Base-by-base conservation (phyloP, 1,139 yeast species). In the Blastobotrys elegans region DNA sequence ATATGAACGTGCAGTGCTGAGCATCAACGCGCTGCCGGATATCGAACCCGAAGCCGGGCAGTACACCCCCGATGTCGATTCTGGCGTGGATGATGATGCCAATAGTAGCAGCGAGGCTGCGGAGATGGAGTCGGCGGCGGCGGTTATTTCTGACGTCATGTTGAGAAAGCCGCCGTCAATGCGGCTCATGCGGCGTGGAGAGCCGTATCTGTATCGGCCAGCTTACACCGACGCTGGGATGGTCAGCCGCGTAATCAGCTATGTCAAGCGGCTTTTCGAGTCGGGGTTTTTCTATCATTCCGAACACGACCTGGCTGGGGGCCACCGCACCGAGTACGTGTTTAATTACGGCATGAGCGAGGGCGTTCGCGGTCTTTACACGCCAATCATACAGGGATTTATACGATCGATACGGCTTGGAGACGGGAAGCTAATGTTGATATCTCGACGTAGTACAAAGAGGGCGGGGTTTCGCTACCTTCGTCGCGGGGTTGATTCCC, bases 381-480 rank as follows among this genome's bases (percentile, higher is more conserved):
- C 61, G 2, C 67, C 67, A 0, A 27, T 70, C 1, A 58, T 71
- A 2, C 69, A 71, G 50, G 75, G 75, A 1, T 71, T 61, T 43
- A 57, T 70, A 2, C 65, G 57, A 2, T 49, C 57, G 0, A 48
- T 64, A 10, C 46, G 53, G 3, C 27, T 57, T 3, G 35, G 46
- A 1, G 22, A 2, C 11, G 31, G 4, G n/a, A 39, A 8, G 38
- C 33, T 68, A 5, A 49, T 64, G 6, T 37, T 70, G 4, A 49
- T 71, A 1, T 71, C 75, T 0, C 59, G 67, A 32, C 54, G 75
- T 51, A 69, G 72, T 44, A 61, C 60, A 6, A 59, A 60, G 26
- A 56, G 77, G n/a, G 70, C 75, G 6, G 78, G 78, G 3, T 68
- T 73, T 2, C 54, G 78, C 21, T 74, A 74, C 53, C 61, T 72